phyloP scores from a whole-genome alignment of 1,284 basidiomycete species.

The Ceratobasidium papillatum region DNA sequence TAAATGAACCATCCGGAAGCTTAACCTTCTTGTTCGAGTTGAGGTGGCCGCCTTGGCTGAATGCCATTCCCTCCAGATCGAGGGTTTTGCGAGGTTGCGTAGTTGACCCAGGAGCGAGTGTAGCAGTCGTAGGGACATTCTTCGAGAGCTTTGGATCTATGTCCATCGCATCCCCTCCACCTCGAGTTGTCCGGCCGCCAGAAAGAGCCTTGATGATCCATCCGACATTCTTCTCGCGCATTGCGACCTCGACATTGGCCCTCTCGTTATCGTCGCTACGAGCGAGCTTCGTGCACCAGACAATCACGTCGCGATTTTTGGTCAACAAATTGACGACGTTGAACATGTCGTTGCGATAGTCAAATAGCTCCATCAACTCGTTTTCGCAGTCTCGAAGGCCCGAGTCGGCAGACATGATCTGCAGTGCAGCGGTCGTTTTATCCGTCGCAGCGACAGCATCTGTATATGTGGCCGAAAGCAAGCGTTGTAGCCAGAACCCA shows the following conservation, averaged over 20 bases:
- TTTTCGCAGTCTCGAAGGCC: slow-evolving; percentile 96
- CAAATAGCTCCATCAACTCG: slow-evolving; percentile 95
- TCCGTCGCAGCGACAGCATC: slow-evolving; percentile 95
- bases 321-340: slow-evolving; percentile 90
- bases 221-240: slow-evolving; percentile 96
- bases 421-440: slow-evolving; percentile 87
- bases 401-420: slow-evolving; percentile 89
- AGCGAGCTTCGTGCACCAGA: slow-evolving; percentile 98
- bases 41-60: slow-evolving; percentile 93
- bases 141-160: slow-evolving; percentile 67
- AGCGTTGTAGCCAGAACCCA: slow-evolving; percentile 98
- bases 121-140: slow-evolving; percentile 83
- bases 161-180: slow-evolving; percentile 73
- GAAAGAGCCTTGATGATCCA: slow-evolving; percentile 93
- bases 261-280: slow-evolving; percentile 89
- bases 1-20: slow-evolving; percentile 97
- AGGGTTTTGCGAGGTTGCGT: slow-evolving; percentile 87
- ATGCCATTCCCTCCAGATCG: slow-evolving; percentile 95
- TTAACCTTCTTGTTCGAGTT: slow-evolving; percentile 99
- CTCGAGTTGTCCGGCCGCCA: slow-evolving; percentile 70
- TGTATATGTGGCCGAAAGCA: slow-evolving; percentile 88
- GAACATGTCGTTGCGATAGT: slow-evolving; percentile 82
- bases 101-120: slow-evolving; percentile 86
- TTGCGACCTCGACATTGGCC: slow-evolving; percentile 95
- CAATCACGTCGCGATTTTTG: slow-evolving; percentile 94